Evolutionary conservation across 768 basidiomycete species (phyloP).

Genomic region (Podaxis sp.): DNA sequence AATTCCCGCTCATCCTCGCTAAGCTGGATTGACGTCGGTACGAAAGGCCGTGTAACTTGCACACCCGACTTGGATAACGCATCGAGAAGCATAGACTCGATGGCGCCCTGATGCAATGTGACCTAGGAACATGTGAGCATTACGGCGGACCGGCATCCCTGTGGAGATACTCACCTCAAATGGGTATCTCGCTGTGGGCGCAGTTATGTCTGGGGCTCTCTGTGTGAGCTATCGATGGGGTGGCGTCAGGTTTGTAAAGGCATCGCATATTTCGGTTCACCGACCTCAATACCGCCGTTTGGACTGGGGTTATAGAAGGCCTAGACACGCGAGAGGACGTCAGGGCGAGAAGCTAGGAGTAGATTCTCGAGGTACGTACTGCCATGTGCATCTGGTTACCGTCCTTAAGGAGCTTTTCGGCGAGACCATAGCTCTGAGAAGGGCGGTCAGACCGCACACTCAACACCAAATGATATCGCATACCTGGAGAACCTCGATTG

Average conservation of each 20-base stretch:
- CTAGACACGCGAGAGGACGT: conserved; percentile 32
- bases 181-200: conserved; percentile 64
- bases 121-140: conserved; percentile 31
- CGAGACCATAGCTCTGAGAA: conserved; percentile 73
- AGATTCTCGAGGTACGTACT: conserved; percentile 39
- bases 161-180: conserved; percentile 54
- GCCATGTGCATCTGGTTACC: conserved; percentile 71
- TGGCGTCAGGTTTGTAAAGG: not conserved
- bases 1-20: conserved; percentile 40
- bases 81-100: conserved; percentile 59
- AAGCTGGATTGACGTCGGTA: conserved; percentile 49
- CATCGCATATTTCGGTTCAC: not conserved
- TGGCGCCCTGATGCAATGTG: conserved; percentile 64
- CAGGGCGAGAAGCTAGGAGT: not conserved
- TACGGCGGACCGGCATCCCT: not conserved
- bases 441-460: not conserved
- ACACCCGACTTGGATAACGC: conserved; percentile 49
- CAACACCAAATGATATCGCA: not conserved
- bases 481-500: conserved; percentile 56
- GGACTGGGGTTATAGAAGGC: conserved; percentile 73
- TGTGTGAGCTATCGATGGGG: conserved; percentile 50
- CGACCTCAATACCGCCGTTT: conserved; percentile 59
- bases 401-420: conserved; percentile 59
- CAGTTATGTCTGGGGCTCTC: conserved; percentile 60
- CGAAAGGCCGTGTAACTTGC: conserved; percentile 49